Evolutionary conservation across 768 basidiomycete genomes (phyloP), one percentile per base, ranked within the genome.

Genomic region (Pulveroboletus ravenelii): DNA sequence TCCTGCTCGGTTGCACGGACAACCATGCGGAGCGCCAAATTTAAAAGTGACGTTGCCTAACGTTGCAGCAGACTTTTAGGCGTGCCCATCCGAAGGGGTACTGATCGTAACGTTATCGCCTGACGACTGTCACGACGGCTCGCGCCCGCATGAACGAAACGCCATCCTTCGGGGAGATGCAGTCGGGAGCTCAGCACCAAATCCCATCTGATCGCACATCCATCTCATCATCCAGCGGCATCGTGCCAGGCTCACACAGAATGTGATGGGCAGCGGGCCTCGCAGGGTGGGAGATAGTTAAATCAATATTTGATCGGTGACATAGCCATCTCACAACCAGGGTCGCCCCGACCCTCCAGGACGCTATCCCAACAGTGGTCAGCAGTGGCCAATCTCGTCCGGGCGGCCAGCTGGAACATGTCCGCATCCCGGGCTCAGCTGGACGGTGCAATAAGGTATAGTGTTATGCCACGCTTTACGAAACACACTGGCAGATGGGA

Each of bases 51-150:
- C 60, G 51, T 61, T 48, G 36, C 17, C 25, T 37, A 32, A 48
- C 51, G 55, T 59, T 51, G 36, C 47, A 48, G 56, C 38, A 57
- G 47, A 42, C 47, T 57, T 57, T 57, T 48, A 53, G 37, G 35
- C 56, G 40, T 52, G 34, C 49, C 1, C 39, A 10, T 41, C 34
- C 34, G 27, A 51, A 35, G 48, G 14, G 20, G 3, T 4, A 15
- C 29, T 23, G 34, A 50, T 35, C 18, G 37, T 52, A 20, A 45
- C 51, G 44, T 50, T 39, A 50, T 50, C n/a, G 30, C 48, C 15
- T 35, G 29, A 34, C 50, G 38, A 31, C 3, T 13, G n/a, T 31
- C 30, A 32, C 31, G 53, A 29, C 17, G 41, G n/a, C n/a, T n/a
- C n/a, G n/a, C n/a, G n/a, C n/a, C n/a, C n/a, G n/a, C n/a, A n/a